Conservation (phyloP, 2,329 filamentous ascomycete species). For the Simplicillium sp. region DNA sequence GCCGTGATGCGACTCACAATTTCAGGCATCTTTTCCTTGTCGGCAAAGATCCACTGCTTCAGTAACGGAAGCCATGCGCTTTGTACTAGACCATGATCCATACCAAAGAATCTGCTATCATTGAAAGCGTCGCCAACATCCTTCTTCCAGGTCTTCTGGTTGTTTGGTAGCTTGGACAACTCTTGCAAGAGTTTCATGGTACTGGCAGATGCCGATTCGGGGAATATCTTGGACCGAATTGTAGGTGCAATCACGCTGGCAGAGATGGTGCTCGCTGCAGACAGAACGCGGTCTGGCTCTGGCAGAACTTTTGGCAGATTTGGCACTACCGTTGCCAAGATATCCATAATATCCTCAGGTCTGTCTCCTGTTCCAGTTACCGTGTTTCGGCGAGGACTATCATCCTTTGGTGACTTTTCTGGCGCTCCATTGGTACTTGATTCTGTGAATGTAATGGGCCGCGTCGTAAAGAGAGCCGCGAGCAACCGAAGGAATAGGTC, state of each 20-base stretch:
- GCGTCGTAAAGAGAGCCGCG: conserved; percentile 88
- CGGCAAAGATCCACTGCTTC: conserved; percentile 72
- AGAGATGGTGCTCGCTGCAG: conserved; percentile 72
- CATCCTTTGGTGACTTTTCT: conserved; percentile 27
- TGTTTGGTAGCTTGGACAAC: conserved; percentile 66
- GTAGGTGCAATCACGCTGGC: conserved; percentile 73
- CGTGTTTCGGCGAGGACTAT: conserved; percentile 24
- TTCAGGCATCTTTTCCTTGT: conserved; percentile 83
- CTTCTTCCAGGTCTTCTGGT: conserved; percentile 86
- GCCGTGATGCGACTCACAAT: conserved; percentile 68
- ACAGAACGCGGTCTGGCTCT: conserved; percentile 73
- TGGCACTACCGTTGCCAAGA: conserved; percentile 70
- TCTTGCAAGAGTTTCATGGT: conserved; percentile 67
- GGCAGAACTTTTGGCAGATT: conserved; percentile 75
- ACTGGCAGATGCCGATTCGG: conserved; percentile 67
- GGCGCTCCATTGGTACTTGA: conserved; percentile 24
- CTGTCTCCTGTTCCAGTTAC: conserved; percentile 31
- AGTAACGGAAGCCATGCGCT: conserved; percentile 75
- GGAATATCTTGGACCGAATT: conserved; percentile 77
- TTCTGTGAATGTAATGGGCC: conserved; percentile 65
- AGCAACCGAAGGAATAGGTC: conserved; percentile 83
- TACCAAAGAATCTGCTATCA: conserved; percentile 76
- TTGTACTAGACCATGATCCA: conserved; percentile 53
- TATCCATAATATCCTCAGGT: conserved; percentile 68
- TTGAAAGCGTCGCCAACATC: conserved; percentile 90